Conservation (phyloP, 495 filamentous ascomycete species). For the Glonium stellatum region DNA sequence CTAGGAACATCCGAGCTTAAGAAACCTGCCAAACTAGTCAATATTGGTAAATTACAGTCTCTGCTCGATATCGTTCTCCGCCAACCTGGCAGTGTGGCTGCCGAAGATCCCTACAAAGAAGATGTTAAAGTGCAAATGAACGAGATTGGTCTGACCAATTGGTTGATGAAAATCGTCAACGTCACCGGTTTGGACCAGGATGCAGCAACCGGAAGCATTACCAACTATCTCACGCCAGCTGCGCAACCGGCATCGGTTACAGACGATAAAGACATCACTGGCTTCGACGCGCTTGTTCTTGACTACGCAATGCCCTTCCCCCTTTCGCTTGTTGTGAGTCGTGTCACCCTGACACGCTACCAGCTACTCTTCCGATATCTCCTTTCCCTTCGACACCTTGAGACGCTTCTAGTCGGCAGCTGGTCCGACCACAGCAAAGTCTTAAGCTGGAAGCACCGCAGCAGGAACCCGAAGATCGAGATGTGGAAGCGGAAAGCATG, state of each 20-base stretch:
- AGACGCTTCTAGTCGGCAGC: constrained; percentile 70
- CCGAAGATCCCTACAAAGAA: constrained; percentile 93
- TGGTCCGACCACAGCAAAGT: constrained; percentile 86
- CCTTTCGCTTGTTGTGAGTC: constrained; percentile 90
- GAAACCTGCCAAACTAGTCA: constrained; percentile 80
- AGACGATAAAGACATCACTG: constrained; percentile 76
- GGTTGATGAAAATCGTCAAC: constrained; percentile 91
- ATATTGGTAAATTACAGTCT: constrained; percentile 86
- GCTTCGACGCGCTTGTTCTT: constrained; percentile 85
- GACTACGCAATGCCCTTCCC: constrained; percentile 95
- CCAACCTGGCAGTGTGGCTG: constrained; percentile 89
- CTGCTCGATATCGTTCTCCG: constrained; percentile 89
- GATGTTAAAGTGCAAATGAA: constrained; percentile 97
- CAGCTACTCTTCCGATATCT: constrained; percentile 94
- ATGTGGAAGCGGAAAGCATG: constrained; percentile 89
- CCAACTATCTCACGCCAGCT: constrained; percentile 49
- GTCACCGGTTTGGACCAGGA: constrained; percentile 92
- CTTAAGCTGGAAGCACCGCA: constrained; percentile 77
- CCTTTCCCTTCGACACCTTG: constrained; percentile 78
- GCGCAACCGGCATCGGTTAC: constrained; percentile 44
- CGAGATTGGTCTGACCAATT: constrained; percentile 82
- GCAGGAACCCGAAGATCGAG: constrained; percentile 66
- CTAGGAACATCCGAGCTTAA: constrained; percentile 78
- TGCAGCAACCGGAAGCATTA: constrained; percentile 43
- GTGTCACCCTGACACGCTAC: constrained; percentile 91